Percentiles rank a stretch among this genome's conserved stretches.
Conservation (phyloP, 2,329 filamentous ascomycete species). For the Botrytis galanthina region DNA sequence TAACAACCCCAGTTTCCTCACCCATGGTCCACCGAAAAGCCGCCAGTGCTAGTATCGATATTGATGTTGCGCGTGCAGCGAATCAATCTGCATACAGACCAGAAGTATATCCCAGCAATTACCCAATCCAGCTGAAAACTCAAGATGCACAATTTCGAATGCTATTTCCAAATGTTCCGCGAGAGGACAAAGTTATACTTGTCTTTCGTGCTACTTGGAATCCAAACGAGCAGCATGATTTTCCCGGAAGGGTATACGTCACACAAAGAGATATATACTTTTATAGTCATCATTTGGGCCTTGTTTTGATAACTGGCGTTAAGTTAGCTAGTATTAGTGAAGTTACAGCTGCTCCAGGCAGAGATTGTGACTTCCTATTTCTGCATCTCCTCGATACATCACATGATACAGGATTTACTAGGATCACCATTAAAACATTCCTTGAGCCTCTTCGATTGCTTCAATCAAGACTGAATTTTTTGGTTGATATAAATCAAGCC, state of each 20-base stretch:
- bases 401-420: slow-evolving; percentile 30
- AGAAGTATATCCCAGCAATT: slow-evolving; percentile 65
- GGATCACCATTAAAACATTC: slow-evolving; percentile 89
- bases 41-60: slow-evolving; percentile 32
- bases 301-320: slow-evolving; percentile 80
- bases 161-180: slow-evolving; percentile 77
- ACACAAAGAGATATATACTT: slow-evolving; percentile 89
- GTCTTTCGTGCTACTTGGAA: slow-evolving; percentile 91
- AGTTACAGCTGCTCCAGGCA: slow-evolving; percentile 84
- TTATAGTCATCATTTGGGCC: slow-evolving; percentile 90
- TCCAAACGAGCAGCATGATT: slow-evolving; percentile 70
- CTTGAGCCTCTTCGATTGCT: slow-evolving; percentile 81
- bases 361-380: slow-evolving; percentile 90
- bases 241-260: slow-evolving; percentile 83
- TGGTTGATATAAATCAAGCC: slow-evolving; percentile 76
- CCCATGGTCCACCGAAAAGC: slow-evolving; percentile 33
- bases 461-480: slow-evolving; percentile 77
- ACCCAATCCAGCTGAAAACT: slow-evolving; percentile 76
- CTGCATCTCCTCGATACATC: slow-evolving; percentile 58
- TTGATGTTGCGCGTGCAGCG: slow-evolving; percentile 41
- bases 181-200: slow-evolving; percentile 78
- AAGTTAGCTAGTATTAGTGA: slow-evolving; percentile 75
- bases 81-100: slow-evolving; percentile 29
- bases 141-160: slow-evolving; percentile 94
- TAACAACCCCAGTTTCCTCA: slow-evolving; percentile 15